These are phyloP conservation scores for Smittium culicis DNA, from an alignment of 371 early-diverging fungal species.

Conservation along the genomic window DNA sequence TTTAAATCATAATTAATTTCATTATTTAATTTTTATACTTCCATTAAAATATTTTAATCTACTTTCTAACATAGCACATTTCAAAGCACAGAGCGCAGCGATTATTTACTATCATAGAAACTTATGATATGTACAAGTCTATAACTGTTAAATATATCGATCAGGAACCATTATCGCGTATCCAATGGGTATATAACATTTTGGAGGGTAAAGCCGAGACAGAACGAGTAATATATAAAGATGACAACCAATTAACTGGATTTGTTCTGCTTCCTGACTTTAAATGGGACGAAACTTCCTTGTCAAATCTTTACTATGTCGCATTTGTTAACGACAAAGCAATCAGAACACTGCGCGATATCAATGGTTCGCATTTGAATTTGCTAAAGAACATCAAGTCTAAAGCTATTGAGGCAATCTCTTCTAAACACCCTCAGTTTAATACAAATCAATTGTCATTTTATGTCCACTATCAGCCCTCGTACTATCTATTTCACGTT, in stretches of 20 bases:
- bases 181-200: conserved; percentile 69
- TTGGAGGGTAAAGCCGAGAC: conserved; percentile 47
- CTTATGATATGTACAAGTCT: conserved; percentile 16
- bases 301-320: conserved; percentile 49
- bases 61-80: conserved; percentile 51
- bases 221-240: conserved; percentile 40
- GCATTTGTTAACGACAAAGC: conserved; percentile 42
- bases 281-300: conserved; percentile 55
- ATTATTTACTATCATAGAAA: conserved; percentile 26
- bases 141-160: conserved; percentile 43
- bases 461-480: conserved; percentile 74
- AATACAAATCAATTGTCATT: conserved; percentile 42
- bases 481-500: conserved; percentile 71
- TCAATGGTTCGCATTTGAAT: conserved; percentile 39
- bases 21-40: too few species aligned
- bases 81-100: conserved; percentile 52
- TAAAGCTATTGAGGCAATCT: conserved; percentile 34
- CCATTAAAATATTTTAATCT: too few species aligned
- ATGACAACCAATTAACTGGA: conserved; percentile 43
- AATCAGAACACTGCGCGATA: conserved; percentile 49
- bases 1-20: too few species aligned
- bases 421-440: conserved; percentile 32
- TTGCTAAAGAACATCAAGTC: conserved; percentile 46
- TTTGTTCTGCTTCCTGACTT: conserved; percentile 64
- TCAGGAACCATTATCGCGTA: conserved; percentile 40